These are phyloP conservation scores for Hypoxylon sp. DNA, from an alignment of 2,329 filamentous ascomycete genomes.

Conservation along the genomic window DNA sequence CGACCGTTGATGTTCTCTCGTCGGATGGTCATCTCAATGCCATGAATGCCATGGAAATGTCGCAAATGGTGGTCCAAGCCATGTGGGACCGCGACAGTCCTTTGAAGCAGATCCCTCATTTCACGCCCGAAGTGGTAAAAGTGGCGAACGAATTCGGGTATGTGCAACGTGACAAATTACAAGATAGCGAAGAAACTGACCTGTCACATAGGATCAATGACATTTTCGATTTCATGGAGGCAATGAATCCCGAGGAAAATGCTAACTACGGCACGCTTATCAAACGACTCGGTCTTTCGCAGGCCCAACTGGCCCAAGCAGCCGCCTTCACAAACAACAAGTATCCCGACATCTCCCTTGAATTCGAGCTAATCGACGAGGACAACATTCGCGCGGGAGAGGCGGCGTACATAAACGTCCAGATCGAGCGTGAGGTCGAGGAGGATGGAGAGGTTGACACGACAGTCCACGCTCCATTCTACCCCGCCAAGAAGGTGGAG, in stretches of 20 bases:
- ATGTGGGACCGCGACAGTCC: constrained; percentile 99
- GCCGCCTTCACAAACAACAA: constrained; percentile 95
- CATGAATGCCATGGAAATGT: constrained; percentile 99
- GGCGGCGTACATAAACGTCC: constrained; percentile 83
- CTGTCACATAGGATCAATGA: constrained; percentile 75
- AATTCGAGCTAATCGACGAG: constrained; percentile 84
- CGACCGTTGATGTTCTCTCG: constrained; percentile 92
- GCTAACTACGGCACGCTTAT: constrained; percentile 80
- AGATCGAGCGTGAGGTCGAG: constrained; percentile 84
- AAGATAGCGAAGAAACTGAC: constrained; percentile 35
- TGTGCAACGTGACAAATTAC: constrained; percentile 45
- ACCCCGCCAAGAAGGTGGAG: constrained; percentile 89
- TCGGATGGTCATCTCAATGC: constrained; percentile 97
- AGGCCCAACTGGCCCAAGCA: constrained; percentile 85
- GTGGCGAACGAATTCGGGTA: constrained; percentile 81
- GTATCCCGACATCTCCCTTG: constrained; percentile 93
- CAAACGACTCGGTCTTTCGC: constrained; percentile 78
- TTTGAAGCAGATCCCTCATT: constrained; percentile 97
- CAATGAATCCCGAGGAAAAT: constrained; percentile 96
- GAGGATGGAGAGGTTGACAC: constrained; percentile 75
- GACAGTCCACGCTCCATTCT: constrained; percentile 94
- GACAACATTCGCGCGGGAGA: constrained; percentile 82
- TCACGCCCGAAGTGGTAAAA: constrained; percentile 82
- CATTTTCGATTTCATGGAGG: constrained; percentile 97
- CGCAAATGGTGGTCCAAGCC: constrained; percentile 97